Evolutionary conservation across 225 moss, liverwort and hornwort species (phyloP), one percentile per base, ranked within the genome.

Genomic region (Climacium dendroides): DNA sequence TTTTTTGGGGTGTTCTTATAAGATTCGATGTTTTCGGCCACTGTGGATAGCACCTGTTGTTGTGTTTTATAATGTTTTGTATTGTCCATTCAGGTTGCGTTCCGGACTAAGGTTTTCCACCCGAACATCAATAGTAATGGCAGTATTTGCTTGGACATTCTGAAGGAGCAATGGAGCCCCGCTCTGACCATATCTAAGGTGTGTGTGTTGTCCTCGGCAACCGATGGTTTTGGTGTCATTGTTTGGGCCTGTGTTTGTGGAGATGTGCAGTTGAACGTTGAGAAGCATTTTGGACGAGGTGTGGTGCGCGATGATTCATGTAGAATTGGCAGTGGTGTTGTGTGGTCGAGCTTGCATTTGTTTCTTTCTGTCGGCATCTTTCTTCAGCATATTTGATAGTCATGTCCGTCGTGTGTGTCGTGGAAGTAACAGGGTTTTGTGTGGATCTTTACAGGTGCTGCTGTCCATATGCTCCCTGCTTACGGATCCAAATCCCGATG

Each of bases 101-200:
- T 98, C 94, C 95, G 98, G 90, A 97, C 98, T 58, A 98, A 98
- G 93, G 98, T 98, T 75, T 98, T 98, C 76, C 98, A 98, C 87
- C 98, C 98, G 72, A 98, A 98, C 86, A 97, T 96, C 84, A 98
- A 98, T 93, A 96, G 96, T 90, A 98, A 98, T 87, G 98, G 98
- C 88, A 96, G 96, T 50, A 98, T 98, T 79, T 98, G 98, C 94
- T 92, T 98, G 95, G 98, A 98, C 90, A 98, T 98, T 89, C 91
- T 97, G 81, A 98, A 98, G 89, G 98, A 98, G 91, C 98, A 98
- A 92, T 98, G 98, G 98, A 98, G 98, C 89, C 98, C 96, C n/a
- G 98, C 98, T 55, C 90, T 98, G 77, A 98, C 98, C 78, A 98
- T 98, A 83, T 96, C 96, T n/a, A 98, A 98, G 96, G 98, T 97